Evolutionary conservation across 441 rosid species (phyloP), one percentile per base, ranked within the genome.

Genomic region (Theobroma grandiflorum): DNA sequence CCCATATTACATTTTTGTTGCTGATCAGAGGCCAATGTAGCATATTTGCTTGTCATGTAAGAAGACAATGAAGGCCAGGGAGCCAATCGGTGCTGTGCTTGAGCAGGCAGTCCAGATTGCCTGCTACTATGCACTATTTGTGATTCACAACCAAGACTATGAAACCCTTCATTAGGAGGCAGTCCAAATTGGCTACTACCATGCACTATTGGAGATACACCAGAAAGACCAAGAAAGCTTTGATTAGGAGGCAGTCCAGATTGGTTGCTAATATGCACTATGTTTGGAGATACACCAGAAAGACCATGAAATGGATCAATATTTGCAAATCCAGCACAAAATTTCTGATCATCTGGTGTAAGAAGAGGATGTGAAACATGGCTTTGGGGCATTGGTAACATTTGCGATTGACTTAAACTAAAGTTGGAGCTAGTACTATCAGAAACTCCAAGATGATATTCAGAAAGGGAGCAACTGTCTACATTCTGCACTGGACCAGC

Each of bases 61-160:
- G 86, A 70, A 31, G 84, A 74, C 47, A 72, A 64, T 59, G 79
- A 59, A 38, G 80, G 82, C 31, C 31, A 42, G 22, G 74, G 35
- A 18, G 78, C 64, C 18, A 18, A 53, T 31, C 55, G 37, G n/a
- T 65, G 52, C 73, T 61, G 80, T 69, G 63, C 71, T 50, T 76
- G 72, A 82, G 62, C 43, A 38, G 4, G 55, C 33, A 33, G 47
- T 43, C 35, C 63, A 47, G 70, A 57, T 33, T 65, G 75, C 31
- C 31, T 26, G 50, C 62, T 15, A 12, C 0, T 12, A 40, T 40
- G 42, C n/a, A 18, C 18, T 18, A 4, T 53, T 53, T 7, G 15
- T 2, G 15, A 53, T 53, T 3, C 58, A 18, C 18, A 5, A 53
- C 8, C 2, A 18, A 53, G 8, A 18, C 58, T 53, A 53, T 12